Evolutionary conservation across 2,329 filamentous ascomycete genomes (phyloP), one percentile per base, ranked within the genome.

Genomic region (Beauveria rudraprayagi): DNA sequence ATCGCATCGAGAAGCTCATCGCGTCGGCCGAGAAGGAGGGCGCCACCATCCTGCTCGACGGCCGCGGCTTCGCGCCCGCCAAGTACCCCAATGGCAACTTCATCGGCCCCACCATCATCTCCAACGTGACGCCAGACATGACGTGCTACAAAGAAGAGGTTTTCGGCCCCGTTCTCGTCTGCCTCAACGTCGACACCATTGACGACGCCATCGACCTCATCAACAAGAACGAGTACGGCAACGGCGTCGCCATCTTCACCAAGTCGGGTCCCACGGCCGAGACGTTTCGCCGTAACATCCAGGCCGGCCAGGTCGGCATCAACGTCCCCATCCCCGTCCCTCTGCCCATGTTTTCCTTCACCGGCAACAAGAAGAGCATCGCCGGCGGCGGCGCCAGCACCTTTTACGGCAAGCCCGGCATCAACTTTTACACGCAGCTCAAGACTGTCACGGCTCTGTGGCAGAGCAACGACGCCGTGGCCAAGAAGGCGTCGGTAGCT

Each of bases 381-480:
- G 94, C 94, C 0, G 94, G 93, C 60, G 92, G 92, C 57, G 93
- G 94, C 63, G 89, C 90, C 43, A 96, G 85, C 77, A 96, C 92
- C 17, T 97, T 99, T 74, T 99, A 99, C 76, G 94, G 94, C 66
- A 89, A 90, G 76, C 91, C 92, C 0, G 94, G 93, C 26, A 77
- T 99, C 72, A 87, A 90, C 72, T 99, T 99, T 73, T 97, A 96
- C 76, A 99, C 94, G 3, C 94, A 97, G 78, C 84, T 90, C 71
- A 97, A 99, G 89, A 99, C 94, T 3, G 94, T 99, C 54, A 99
- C 94, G 58, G 88, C 91, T 66, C 77, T 95, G 72, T 99, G 94
- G 94, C 85, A 86, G 70, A 86, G 83, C 63, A 86, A 92, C 70
- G 92, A 97, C 77, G 92, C 91, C 1, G 83, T 94, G 54, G 87